phyloP scores from a whole-genome alignment of 345 rosid species.

The Firmiana major region DNA sequence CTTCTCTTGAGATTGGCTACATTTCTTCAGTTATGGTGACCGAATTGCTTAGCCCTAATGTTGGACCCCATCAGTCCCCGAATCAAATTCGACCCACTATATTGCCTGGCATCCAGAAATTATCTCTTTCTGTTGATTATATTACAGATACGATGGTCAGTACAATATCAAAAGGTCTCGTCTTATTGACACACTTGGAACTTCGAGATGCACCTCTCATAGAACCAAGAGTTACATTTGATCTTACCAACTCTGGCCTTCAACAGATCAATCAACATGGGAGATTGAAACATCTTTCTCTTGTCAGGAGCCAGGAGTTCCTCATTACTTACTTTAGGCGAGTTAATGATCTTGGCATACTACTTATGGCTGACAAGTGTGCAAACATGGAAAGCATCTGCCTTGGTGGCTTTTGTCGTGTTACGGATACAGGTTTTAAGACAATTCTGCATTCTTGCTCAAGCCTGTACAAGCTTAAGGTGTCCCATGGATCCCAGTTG shows the following conservation, averaged over 20 bases:
- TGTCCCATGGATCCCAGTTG: conserved; percentile 67
- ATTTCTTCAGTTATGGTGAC: conserved; percentile 74
- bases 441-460: conserved; percentile 83
- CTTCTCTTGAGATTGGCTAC: conserved; percentile 80
- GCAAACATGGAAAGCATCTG: conserved; percentile 75
- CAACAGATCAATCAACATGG: conserved; percentile 73
- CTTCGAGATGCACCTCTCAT: conserved; percentile 78
- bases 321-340: conserved; percentile 60
- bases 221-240: conserved; percentile 60
- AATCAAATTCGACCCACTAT: conserved; percentile 33
- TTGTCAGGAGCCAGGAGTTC: conserved; percentile 81
- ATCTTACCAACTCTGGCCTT: conserved; percentile 82
- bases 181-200: conserved; percentile 70
- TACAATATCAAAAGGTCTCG: conserved; percentile 64
- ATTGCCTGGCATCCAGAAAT: conserved; percentile 60
- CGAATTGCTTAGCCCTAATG: conserved; percentile 58
- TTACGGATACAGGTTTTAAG: conserved; percentile 82
- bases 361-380: conserved; percentile 86
- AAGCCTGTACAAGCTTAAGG: conserved; percentile 64
- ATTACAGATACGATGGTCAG: conserved; percentile 69
- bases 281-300: conserved; percentile 74
- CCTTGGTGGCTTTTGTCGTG: conserved; percentile 88
- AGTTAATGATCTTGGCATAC: conserved; percentile 89
- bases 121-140: conserved; percentile 75
- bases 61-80: conserved; percentile 29